phyloP scores from a whole-genome alignment of 805 yeast genomes.

The Zygosaccharomyces lentus region DNA sequence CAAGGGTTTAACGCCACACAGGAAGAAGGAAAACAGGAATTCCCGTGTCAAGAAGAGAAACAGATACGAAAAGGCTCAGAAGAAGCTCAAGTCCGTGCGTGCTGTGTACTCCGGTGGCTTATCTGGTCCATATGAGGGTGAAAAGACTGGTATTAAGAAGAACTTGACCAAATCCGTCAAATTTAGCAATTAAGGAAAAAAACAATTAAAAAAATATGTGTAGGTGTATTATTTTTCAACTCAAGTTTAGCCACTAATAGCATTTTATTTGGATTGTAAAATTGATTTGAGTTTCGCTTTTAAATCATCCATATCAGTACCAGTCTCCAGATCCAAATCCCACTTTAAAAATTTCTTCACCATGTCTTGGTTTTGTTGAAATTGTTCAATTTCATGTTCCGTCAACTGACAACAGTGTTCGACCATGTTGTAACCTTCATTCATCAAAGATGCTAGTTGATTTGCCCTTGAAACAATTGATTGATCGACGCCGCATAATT shows the following conservation, averaged over 20 bases:
- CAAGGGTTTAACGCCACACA: constrained; percentile 89
- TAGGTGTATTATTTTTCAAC: background rate
- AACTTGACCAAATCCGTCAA: constrained; percentile 83
- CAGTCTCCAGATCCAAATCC: constrained; percentile 29
- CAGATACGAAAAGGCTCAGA: constrained; percentile 91
- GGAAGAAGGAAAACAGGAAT: constrained; percentile 91
- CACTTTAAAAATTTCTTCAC: constrained; percentile 28
- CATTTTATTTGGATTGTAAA: background rate
- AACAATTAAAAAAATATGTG: background rate
- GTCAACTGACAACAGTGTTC: constrained; percentile 16
- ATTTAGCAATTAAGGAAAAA: constrained; percentile 37
- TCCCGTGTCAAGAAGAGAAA: constrained; percentile 97
- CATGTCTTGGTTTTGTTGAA: constrained; percentile 17
- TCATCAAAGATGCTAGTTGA: constrained; percentile 20
- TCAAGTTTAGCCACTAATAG: background rate
- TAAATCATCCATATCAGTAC: constrained; percentile 3
- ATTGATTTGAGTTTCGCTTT: constrained; percentile 10
- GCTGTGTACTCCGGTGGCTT: constrained; percentile 74
- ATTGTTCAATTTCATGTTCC: constrained; percentile 18
- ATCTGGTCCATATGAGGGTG: constrained; percentile 84
- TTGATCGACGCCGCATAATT: constrained; percentile 35
- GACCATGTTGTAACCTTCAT: constrained; percentile 20
- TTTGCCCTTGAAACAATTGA: constrained; percentile 35
- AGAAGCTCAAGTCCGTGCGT: constrained; percentile 86
- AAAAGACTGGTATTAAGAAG: constrained; percentile 95